Base-by-base conservation (phyloP, 2,329 filamentous ascomycete species). In the Conoideocrella luteorostrata region DNA sequence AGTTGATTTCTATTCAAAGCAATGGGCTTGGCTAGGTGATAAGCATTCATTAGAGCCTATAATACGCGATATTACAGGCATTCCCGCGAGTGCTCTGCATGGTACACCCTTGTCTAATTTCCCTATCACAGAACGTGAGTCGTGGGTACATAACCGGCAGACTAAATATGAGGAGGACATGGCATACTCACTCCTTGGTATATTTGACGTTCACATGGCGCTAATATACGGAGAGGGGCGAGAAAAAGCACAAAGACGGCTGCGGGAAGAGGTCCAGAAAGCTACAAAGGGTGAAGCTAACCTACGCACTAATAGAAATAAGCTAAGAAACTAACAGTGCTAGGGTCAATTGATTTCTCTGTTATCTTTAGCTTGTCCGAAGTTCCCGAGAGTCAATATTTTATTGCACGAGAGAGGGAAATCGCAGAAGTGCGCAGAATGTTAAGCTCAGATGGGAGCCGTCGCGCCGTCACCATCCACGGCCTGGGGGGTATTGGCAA, bases 401-500 rank as follows among this genome's bases (percentile, higher is more conserved):
- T 55, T 22, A 40, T 55, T 13, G 47, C 40, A 15, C 49, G 51
- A 48, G 35, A 47, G 23, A 44, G 44, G 3, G 51, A 54, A 30
- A 46, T 53, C n/a, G 45, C 44, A 10, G 18, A 45, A 24, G 50
- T 56, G 21, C 44, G 45, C 10, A 15, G 36, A 24, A 41, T 33
- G 2, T 41, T 56, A 7, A 36, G 28, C 13, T 36, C 15, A 23
- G 34, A 44, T 12, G 38, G 32, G 7, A 39, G 45, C 2, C 50
- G 52, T 15, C 46, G 42, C 4, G 50, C 39, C 28, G 54, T 60
- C 29, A 53, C 66, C 22, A 48, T 71, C 7, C 56, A 68, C 36
- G 67, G 68, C 13, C 53, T 4, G 62, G n/a, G n/a, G n/a, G n/a
- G n/a, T n/a, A n/a, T n/a, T n/a, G n/a, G n/a, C n/a, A n/a, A n/a